Evolutionary conservation across 805 yeast genomes (phyloP).

Genomic region (Candida manassasensis): DNA sequence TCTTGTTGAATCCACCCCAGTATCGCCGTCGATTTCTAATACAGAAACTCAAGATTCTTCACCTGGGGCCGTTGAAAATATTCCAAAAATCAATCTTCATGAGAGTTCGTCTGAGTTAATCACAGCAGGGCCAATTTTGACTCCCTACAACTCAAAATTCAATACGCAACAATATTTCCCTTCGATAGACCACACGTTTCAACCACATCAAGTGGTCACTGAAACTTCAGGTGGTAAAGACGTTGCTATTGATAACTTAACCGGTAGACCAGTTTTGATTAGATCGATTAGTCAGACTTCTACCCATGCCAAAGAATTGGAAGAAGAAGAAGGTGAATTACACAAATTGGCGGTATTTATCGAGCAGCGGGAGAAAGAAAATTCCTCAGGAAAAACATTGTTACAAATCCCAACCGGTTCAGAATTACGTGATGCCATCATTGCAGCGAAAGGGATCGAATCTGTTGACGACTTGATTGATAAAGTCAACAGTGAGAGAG

Average conservation of each 20-base stretch:
- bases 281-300: conserved; percentile 63
- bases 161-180: conserved; percentile 17
- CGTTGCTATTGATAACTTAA: conserved; percentile 58
- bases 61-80: neutral
- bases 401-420: conserved; percentile 48
- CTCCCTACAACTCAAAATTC: conserved; percentile 29
- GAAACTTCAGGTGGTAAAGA: conserved; percentile 53
- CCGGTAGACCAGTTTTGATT: conserved; percentile 69
- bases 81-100: conserved; percentile 27
- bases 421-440: conserved; percentile 55
- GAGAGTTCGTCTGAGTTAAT: conserved; percentile 47
- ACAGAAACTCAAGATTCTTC: neutral
- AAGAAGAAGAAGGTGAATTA: conserved; percentile 88
- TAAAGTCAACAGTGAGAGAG: conserved; percentile 54
- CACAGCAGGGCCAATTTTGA: conserved; percentile 49
- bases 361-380: conserved; percentile 47
- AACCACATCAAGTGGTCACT: conserved; percentile 70
- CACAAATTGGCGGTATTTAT: conserved; percentile 83
- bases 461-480: conserved; percentile 63
- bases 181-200: conserved; percentile 24
- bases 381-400: conserved; percentile 8
- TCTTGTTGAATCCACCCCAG: conserved; percentile 11
- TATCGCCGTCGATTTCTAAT: neutral
- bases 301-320: conserved; percentile 67
- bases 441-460: conserved; percentile 71